Evolutionary conservation across 139 green algal genomes (phyloP).

Genomic region (Chlorella sp.): DNA sequence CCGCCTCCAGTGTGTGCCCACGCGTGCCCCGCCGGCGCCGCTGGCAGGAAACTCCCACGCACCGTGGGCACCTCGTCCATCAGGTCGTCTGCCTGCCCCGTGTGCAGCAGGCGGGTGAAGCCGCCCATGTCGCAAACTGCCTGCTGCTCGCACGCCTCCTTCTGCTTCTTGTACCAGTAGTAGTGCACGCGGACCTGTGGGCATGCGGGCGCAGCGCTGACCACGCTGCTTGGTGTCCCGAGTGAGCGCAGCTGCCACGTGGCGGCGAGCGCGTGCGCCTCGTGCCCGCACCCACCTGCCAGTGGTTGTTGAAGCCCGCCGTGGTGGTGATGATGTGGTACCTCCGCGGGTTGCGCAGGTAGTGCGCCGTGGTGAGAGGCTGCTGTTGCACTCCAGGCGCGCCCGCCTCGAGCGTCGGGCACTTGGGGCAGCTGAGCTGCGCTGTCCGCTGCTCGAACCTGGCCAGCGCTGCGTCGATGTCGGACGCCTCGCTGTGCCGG

Average conservation of each 20-base stretch:
- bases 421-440: not conserved
- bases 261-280: not conserved
- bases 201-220: too few relatives aligned
- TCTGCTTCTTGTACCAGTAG: conserved; percentile 69
- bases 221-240: too few relatives aligned
- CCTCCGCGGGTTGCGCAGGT: conserved; percentile 16
- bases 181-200: conserved; percentile 61
- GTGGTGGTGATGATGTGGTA: conserved; percentile 78
- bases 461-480: not conserved
- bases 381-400: too few relatives aligned
- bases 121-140: conserved; percentile 70
- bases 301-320: conserved; percentile 66
- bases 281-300: conserved; percentile 33
- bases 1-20: not conserved
- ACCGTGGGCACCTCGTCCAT: conserved; percentile 93
- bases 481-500: not conserved
- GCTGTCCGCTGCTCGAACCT: not conserved
- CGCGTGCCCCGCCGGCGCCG: too few relatives aligned
- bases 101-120: conserved; percentile 93
- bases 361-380: not conserved
- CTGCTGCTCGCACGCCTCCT: conserved; percentile 52
- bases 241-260: too few relatives aligned
- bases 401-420: not conserved
- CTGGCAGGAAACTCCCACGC: not conserved
- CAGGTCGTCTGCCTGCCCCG: conserved; percentile 77